These are phyloP conservation scores for Phylloporus gajari DNA, from an alignment of 1,284 basidiomycete genomes.

Conservation along the genomic window DNA sequence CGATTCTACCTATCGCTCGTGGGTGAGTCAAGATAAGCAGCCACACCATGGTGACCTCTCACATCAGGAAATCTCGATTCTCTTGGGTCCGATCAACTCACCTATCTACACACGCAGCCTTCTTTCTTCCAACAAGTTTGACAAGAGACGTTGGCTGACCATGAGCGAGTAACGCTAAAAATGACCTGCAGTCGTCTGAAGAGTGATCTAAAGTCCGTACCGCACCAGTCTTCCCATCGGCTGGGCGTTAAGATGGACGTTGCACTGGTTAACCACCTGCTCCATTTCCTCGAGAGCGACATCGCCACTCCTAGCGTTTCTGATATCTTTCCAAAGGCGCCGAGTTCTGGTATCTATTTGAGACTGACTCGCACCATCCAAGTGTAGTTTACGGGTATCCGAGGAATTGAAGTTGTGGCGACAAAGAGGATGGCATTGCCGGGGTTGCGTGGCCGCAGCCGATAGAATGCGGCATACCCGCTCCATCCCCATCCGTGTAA, in stretches of 20 bases:
- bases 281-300: slow-evolving; percentile 21
- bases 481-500: slow-evolving; percentile 15
- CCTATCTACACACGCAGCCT: neutral
- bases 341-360: neutral
- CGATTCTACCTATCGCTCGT: slow-evolving; percentile 1
- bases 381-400: slow-evolving; percentile 16
- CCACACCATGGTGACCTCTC: neutral
- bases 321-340: slow-evolving; percentile 11
- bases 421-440: too few species aligned
- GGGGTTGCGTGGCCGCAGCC: slow-evolving; percentile 27
- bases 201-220: too few species aligned
- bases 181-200: neutral
- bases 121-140: slow-evolving; percentile 6
- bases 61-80: neutral
- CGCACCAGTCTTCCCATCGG: neutral
- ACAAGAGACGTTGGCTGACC: slow-evolving; percentile 5
- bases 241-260: neutral
- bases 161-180: too few species aligned
- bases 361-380: slow-evolving; percentile 1
- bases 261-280: slow-evolving; percentile 11
- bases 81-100: slow-evolving; percentile 8
- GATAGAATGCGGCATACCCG: slow-evolving; percentile 18
- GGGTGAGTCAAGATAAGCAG: neutral
- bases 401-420: slow-evolving; percentile 10
- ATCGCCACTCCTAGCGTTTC: neutral